A percentile compares a stretch with the other conserved stretches of the same genome.
phyloP scores from a whole-genome alignment of 1,284 basidiomycete genomes.

The Coniophora puteana region DNA sequence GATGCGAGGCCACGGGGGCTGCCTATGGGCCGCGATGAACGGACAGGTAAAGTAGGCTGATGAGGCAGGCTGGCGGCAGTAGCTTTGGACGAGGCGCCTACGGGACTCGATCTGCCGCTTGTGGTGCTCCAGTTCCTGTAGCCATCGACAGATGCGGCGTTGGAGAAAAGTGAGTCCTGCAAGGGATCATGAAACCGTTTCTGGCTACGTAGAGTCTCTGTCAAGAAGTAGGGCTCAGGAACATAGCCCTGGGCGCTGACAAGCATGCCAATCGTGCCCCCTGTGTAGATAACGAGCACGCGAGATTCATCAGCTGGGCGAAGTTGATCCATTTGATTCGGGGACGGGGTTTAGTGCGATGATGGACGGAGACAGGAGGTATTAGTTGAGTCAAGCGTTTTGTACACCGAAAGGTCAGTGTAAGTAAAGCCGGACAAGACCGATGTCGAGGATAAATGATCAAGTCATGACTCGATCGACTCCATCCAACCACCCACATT shows the following conservation, averaged over 20 bases:
- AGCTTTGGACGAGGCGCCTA: slow-evolving; percentile 11
- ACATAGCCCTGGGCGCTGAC: slow-evolving; percentile 78
- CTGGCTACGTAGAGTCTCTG: slow-evolving; percentile 77
- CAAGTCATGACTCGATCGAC: slow-evolving; percentile 3
- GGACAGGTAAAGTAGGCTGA: slow-evolving; percentile 57
- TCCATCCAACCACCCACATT: slow-evolving; percentile 10
- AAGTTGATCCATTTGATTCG: slow-evolving; percentile 49
- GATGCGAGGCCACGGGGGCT: slow-evolving; percentile 34
- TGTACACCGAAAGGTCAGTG: no score
- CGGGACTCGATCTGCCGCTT: slow-evolving; percentile 51
- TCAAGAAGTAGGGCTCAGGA: slow-evolving; percentile 85
- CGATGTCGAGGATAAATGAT: slow-evolving; percentile 4
- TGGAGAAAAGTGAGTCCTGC: slow-evolving; percentile 76
- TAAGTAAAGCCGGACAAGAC: no score
- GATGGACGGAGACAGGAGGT: background rate
- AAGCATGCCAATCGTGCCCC: slow-evolving; percentile 88
- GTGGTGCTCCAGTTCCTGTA: slow-evolving; percentile 65
- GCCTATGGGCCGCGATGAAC: slow-evolving; percentile 71
- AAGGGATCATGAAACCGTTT: slow-evolving; percentile 83
- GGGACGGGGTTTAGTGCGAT: background rate
- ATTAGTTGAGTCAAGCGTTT: no score
- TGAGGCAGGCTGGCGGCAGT: slow-evolving; percentile 16
- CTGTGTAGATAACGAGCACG: slow-evolving; percentile 82
- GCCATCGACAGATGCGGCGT: slow-evolving; percentile 67
- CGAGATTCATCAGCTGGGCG: slow-evolving; percentile 64